phyloP scores from a whole-genome alignment of 345 rosid species.

The Linum lewisii region DNA sequence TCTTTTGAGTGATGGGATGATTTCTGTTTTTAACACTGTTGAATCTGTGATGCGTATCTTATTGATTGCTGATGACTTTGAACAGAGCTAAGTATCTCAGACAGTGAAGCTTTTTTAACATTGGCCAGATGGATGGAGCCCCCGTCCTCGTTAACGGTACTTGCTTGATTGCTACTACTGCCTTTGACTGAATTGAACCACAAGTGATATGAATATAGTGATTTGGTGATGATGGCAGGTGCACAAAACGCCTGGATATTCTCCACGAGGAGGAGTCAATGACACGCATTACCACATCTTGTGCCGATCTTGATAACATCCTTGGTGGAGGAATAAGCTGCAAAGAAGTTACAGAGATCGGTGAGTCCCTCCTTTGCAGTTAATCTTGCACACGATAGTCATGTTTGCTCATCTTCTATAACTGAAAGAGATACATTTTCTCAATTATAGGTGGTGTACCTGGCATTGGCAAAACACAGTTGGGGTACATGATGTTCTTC shows the following conservation, averaged over 20 bases:
- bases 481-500: slow-evolving; percentile 46
- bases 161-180: not conserved
- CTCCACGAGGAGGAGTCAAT: slow-evolving; percentile 61
- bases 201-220: not conserved
- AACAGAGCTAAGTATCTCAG: slow-evolving; percentile 17
- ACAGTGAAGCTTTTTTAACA: slow-evolving; percentile 5
- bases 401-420: not conserved
- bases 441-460: slow-evolving; percentile 58
- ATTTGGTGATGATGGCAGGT: slow-evolving; percentile 27
- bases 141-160: not conserved
- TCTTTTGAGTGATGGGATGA: slow-evolving; percentile 31
- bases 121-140: not conserved
- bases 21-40: slow-evolving; percentile 52
- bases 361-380: slow-evolving; percentile 22
- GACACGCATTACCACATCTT: slow-evolving; percentile 64
- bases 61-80: slow-evolving; percentile 17
- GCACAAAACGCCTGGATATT: slow-evolving; percentile 87
- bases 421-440: not conserved
- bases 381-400: not conserved
- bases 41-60: slow-evolving; percentile 42
- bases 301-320: slow-evolving; percentile 68
- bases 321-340: slow-evolving; percentile 87
- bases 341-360: slow-evolving; percentile 90
- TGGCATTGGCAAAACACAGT: slow-evolving; percentile 92
- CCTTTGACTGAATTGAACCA: not conserved